Conservation (phyloP, 768 basidiomycete genomes). For the Lactifluus subvellereus region DNA sequence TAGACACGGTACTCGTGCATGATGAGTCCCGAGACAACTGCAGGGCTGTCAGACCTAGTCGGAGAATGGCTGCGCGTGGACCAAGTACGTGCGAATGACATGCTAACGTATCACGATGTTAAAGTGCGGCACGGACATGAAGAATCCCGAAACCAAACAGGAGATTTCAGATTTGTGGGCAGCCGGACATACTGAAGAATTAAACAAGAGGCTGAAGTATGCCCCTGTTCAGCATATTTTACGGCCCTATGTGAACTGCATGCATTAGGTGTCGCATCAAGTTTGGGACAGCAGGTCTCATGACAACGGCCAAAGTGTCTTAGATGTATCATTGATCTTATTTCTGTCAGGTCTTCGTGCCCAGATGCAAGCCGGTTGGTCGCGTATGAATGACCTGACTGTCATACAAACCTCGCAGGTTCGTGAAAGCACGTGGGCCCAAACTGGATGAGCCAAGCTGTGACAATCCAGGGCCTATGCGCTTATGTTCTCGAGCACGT, state of each 20-base stretch:
- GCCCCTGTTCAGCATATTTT: not conserved
- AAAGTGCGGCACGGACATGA: not conserved
- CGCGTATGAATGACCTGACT: conserved; percentile 87
- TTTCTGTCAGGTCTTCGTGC: conserved; percentile 57
- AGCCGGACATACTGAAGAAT: conserved; percentile 39
- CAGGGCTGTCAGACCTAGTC: conserved; percentile 38
- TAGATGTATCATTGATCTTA: conserved; percentile 1
- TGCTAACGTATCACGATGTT: not conserved
- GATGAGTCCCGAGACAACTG: conserved; percentile 2
- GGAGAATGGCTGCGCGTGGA: conserved; percentile 48
- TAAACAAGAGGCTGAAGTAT: conserved; percentile 54
- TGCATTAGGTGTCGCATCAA: conserved; percentile 62
- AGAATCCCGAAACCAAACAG: conserved; percentile 47
- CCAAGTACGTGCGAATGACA: conserved; percentile 30
- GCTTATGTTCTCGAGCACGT: conserved; percentile 59
- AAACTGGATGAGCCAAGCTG: not conserved
- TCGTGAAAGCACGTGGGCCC: conserved; percentile 5
- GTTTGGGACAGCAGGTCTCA: conserved; percentile 80
- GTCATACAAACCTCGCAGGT: conserved; percentile 81
- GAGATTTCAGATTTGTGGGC: conserved; percentile 47
- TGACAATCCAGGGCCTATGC: conserved; percentile 56
- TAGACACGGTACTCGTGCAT: not conserved
- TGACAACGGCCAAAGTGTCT: not conserved
- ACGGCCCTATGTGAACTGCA: not conserved
- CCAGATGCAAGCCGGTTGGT: conserved; percentile 83